Percentiles rank a stretch among this genome's conserved stretches.
Evolutionary conservation across 163 green algal genomes (phyloP).

Genomic region (Scenedesmus sp.): DNA sequence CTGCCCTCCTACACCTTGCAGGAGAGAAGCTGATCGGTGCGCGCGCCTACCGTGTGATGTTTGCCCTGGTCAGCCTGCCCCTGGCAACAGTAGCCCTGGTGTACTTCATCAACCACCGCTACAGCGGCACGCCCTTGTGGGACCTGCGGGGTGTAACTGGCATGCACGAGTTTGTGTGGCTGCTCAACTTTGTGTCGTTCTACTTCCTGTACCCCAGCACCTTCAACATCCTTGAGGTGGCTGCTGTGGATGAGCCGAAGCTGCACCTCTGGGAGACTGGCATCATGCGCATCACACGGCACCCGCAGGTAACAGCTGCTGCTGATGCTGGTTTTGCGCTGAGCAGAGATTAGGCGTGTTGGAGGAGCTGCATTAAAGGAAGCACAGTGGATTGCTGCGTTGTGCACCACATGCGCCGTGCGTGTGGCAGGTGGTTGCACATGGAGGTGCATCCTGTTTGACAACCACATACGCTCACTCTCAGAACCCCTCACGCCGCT

Average conservation of each 20-base stretch:
- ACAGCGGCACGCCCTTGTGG: slow-evolving; percentile 85
- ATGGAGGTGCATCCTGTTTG: no score
- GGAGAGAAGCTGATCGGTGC: slow-evolving; percentile 90
- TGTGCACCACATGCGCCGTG: no score
- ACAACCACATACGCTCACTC: neutral
- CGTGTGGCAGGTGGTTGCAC: no score
- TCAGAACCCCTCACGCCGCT: neutral
- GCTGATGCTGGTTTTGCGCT: neutral
- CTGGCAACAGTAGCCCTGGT: slow-evolving; percentile 91
- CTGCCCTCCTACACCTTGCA: slow-evolving; percentile 35
- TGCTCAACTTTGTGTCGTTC: slow-evolving; percentile 96
- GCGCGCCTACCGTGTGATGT: slow-evolving; percentile 94
- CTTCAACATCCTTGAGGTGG: slow-evolving; percentile 99
- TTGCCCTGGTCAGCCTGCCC: slow-evolving; percentile 89
- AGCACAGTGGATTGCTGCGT: neutral
- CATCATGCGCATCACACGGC: slow-evolving; percentile 96
- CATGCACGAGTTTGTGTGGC: slow-evolving; percentile 90
- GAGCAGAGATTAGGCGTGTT: neutral
- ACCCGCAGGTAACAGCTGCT: slow-evolving; percentile 81
- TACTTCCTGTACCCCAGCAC: slow-evolving; percentile 99
- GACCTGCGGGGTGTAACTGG: slow-evolving; percentile 83
- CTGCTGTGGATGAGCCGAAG: slow-evolving; percentile 92
- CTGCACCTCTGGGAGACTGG: slow-evolving; percentile 99
- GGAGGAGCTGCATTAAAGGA: neutral
- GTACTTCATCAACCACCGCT: slow-evolving; percentile 99